Evolutionary conservation across 108 stramenopile genomes (phyloP).

Genomic region (Cyclotella distinguenda): DNA sequence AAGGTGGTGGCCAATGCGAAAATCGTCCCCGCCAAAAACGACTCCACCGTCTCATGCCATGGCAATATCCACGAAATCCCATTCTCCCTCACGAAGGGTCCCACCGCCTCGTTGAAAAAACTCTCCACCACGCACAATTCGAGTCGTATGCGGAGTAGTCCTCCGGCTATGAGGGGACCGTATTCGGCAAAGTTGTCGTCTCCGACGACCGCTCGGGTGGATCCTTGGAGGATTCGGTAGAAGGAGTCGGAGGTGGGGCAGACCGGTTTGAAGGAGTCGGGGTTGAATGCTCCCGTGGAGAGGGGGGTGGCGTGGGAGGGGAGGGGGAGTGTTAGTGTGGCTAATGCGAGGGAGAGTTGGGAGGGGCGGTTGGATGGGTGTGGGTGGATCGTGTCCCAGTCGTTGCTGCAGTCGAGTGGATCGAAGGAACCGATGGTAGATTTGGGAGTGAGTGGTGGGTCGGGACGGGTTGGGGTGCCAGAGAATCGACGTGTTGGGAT

Average conservation of each 20-base stretch:
- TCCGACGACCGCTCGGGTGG: constrained; percentile 78
- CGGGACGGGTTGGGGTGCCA: too few relatives aligned
- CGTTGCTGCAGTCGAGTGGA: constrained; percentile 14
- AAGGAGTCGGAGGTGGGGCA: constrained; percentile 84
- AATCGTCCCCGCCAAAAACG: constrained; percentile 90
- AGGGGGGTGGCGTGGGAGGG: constrained; percentile 15
- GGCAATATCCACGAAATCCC: constrained; percentile 89
- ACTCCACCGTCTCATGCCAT: constrained; percentile 88
- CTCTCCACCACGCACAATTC: constrained; percentile 92
- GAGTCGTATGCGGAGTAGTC: constrained; percentile 83
- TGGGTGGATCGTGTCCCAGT: constrained; percentile 4
- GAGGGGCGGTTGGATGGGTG: background rate
- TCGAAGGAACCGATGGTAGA: constrained; percentile 7
- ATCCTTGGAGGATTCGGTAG: constrained; percentile 76
- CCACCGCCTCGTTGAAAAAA: constrained; percentile 92
- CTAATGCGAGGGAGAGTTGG: background rate
- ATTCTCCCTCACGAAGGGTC: constrained; percentile 87
- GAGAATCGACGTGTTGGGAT: too few relatives aligned
- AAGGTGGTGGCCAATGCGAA: constrained; percentile 91
- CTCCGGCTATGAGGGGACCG: constrained; percentile 90
- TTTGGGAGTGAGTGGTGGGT: background rate
- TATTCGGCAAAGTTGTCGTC: constrained; percentile 85
- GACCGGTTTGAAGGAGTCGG: constrained; percentile 81
- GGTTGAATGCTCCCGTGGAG: constrained; percentile 64
- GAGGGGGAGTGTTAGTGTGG: constrained; percentile 9